These are phyloP conservation scores for Hymenoscyphus occultus DNA, from an alignment of 2,329 filamentous ascomycete genomes.

Conservation along the genomic window DNA sequence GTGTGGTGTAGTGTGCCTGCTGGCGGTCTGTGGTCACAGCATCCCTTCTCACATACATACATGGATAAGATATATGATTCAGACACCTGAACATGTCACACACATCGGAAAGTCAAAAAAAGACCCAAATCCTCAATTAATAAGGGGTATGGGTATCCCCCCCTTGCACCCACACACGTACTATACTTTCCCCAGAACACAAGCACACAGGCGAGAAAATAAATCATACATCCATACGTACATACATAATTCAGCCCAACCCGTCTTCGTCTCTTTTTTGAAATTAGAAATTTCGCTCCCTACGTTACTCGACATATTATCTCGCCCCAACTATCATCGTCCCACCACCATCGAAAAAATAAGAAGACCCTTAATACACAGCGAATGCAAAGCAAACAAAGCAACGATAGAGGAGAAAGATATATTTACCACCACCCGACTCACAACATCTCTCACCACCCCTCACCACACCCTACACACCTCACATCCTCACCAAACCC, in stretches of 20 bases:
- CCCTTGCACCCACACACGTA: not conserved
- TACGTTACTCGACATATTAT: not conserved
- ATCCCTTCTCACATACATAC: not conserved
- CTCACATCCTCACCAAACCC: not conserved
- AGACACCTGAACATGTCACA: slow-evolving; percentile 3
- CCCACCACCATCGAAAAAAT: not conserved
- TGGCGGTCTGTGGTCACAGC: slow-evolving; percentile 3
- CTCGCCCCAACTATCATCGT: too few species aligned
- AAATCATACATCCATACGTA: not conserved
- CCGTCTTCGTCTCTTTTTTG: not conserved
- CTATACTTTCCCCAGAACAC: too few species aligned
- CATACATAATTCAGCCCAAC: not conserved
- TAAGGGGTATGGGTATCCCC: not conserved
- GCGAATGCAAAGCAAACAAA: not conserved
- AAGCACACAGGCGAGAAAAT: not conserved
- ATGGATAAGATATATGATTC: not conserved
- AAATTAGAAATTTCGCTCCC: not conserved
- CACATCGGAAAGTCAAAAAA: not conserved
- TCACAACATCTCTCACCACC: not conserved
- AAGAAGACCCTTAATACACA: not conserved
- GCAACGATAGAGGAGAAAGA: not conserved
- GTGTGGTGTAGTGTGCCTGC: not conserved
- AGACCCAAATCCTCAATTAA: too few species aligned
- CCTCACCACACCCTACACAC: not conserved
- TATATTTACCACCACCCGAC: not conserved